Evolutionary conservation across 208 protist genomes (phyloP).

Genomic region (Leishmania guyanensis): DNA sequence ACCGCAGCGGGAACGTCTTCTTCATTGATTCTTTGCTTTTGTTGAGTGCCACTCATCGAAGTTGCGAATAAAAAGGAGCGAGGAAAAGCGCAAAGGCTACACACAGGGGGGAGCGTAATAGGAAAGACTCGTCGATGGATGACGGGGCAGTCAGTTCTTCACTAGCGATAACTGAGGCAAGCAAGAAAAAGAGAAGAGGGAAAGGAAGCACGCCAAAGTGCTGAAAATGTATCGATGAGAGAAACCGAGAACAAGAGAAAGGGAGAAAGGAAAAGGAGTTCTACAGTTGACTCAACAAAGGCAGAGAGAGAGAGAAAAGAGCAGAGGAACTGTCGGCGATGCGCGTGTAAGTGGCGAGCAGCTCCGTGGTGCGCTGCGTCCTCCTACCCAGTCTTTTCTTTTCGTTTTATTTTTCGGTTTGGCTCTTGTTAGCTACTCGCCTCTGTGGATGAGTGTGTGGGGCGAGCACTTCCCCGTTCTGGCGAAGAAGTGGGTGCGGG

Average conservation of each 20-base stretch:
- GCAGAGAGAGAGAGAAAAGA: neutral
- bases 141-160: neutral
- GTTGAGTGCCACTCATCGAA: neutral
- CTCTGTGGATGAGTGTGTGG: neutral
- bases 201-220: neutral
- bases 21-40: constrained; percentile 36
- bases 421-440: too few species aligned
- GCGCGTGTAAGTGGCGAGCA: neutral
- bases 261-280: neutral
- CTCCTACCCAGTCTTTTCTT: neutral
- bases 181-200: neutral
- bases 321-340: neutral
- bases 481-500: neutral
- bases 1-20: constrained; percentile 44
- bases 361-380: neutral
- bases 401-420: neutral
- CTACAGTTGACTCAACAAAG: neutral
- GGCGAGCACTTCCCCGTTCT: neutral
- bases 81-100: neutral
- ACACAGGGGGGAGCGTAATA: neutral
- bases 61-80: neutral
- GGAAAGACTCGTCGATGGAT: neutral
- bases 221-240: neutral
- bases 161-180: neutral
- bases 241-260: neutral